Conservation (phyloP, 2,329 filamentous ascomycete genomes). For the Aspergillus sp. region DNA sequence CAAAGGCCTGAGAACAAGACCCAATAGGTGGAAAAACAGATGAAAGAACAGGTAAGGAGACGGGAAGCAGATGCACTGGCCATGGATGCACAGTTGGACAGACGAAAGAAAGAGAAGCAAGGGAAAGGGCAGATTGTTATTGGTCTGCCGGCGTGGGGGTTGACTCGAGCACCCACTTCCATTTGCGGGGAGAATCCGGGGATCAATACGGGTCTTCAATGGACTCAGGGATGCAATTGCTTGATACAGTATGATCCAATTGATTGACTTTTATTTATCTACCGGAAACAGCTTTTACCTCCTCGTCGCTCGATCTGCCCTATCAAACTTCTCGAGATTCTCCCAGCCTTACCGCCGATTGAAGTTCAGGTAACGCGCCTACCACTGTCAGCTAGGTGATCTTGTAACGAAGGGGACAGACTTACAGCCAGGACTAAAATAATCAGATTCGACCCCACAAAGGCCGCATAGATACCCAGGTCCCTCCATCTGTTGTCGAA, state of each 20-base stretch:
- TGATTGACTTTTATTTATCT: constrained; percentile 1
- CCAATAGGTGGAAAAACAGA: constrained; percentile 5
- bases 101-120: background rate
- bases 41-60: background rate
- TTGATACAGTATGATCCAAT: background rate
- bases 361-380: constrained; percentile 49
- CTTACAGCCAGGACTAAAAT: constrained; percentile 59
- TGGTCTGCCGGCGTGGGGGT: background rate
- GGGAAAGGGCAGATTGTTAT: background rate
- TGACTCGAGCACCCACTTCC: background rate
- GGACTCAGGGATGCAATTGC: background rate
- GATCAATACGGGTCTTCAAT: background rate
- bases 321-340: background rate
- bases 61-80: background rate
- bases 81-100: background rate
- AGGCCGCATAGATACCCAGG: constrained; percentile 73
- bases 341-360: constrained; percentile 38
- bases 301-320: background rate
- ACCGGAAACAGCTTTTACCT: background rate
- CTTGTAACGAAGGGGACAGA: constrained; percentile 13
- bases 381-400: background rate
- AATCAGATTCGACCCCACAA: constrained; percentile 74
- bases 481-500: constrained; percentile 77
- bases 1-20: background rate
- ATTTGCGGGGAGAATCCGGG: constrained; percentile 8